Base-by-base conservation (phyloP, 352 stramenopile genomes). In the Pythium aristosporum region DNA sequence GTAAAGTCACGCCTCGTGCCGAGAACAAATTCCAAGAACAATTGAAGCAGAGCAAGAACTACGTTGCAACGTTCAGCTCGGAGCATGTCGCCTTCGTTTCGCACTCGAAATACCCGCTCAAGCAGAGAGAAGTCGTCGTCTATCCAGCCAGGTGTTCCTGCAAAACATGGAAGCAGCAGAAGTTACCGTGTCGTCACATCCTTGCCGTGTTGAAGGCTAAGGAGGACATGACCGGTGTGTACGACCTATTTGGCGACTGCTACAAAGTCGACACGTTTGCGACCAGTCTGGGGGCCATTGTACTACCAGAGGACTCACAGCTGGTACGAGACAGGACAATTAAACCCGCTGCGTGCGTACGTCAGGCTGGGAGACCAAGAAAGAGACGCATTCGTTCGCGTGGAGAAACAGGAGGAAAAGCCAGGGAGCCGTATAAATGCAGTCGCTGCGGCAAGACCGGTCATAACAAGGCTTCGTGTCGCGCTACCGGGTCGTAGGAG, bases 301-400 rank as follows among this genome's bases (percentile, higher is more conserved):
- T 61, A 47, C 39, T 71, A 2, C 57, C 65, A 21, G 57, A 67
- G 30, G 44, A 67, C 4, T 30, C 53, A 13, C 34, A 15, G 0
- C 28, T 64, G 4, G 16, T 23, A 5, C 25, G n/a, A 3, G 51
- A 71, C 18, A 20, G 23, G 8, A 9, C 3, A 7, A 1, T 71
- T 4, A 16, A 52, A 16, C 53, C 58, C 3, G 58, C 65, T 0
- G 0, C 18, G 2, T 43, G 37, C 23, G 5, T 56, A 25, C 44
- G 48, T 46, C 58, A 67, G 34, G 58, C 65, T n/a, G 58, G 65
- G 2, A 42, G 54, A 23, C 58, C 65, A 52, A 60, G 39, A 28
- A 72, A 72, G 54, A 49, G 54, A 23, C 36, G 65, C 2, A 72
- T 72, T 34, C 47, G 65, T n/a, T 57, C 37, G 2, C 54, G 49